These are phyloP conservation scores for Tripterygium wilfordii DNA, from an alignment of 177 flowering plant species.

Conservation along the genomic window DNA sequence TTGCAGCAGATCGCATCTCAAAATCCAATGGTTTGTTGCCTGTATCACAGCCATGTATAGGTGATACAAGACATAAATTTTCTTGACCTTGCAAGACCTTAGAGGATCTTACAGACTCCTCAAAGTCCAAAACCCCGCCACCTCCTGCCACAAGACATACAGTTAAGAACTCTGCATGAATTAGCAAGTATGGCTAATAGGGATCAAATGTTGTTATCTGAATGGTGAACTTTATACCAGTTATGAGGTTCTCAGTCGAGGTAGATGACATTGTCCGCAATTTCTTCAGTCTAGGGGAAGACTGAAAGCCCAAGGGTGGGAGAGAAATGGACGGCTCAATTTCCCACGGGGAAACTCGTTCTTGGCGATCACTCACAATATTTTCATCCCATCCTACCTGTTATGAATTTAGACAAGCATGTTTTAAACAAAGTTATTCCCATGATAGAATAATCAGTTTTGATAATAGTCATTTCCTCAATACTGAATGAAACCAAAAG, in stretches of 20 bases:
- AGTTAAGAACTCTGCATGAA: background rate
- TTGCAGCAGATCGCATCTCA: slow-evolving; percentile 30
- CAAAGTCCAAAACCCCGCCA: slow-evolving; percentile 58
- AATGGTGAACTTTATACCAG: slow-evolving; percentile 31
- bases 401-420: no score
- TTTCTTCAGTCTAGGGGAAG: slow-evolving; percentile 77
- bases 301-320: slow-evolving; percentile 61
- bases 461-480: no score
- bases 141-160: slow-evolving; percentile 28
- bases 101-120: slow-evolving; percentile 75
- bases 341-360: slow-evolving; percentile 91
- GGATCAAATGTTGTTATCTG: background rate
- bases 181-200: background rate
- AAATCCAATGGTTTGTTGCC: slow-evolving; percentile 41
- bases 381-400: slow-evolving; percentile 93
- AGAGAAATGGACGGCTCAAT: slow-evolving; percentile 66
- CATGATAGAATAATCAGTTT: no score
- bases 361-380: slow-evolving; percentile 42
- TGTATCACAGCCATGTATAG: slow-evolving; percentile 42
- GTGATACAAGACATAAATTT: slow-evolving; percentile 60
- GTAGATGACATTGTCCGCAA: slow-evolving; percentile 45
- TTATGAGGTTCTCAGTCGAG: slow-evolving; percentile 35
- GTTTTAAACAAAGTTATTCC: no score
- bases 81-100: slow-evolving; percentile 99
- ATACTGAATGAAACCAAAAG: no score